Base-by-base conservation (phyloP, 2,329 filamentous ascomycete species). In the Pseudogymnoascus sp. region DNA sequence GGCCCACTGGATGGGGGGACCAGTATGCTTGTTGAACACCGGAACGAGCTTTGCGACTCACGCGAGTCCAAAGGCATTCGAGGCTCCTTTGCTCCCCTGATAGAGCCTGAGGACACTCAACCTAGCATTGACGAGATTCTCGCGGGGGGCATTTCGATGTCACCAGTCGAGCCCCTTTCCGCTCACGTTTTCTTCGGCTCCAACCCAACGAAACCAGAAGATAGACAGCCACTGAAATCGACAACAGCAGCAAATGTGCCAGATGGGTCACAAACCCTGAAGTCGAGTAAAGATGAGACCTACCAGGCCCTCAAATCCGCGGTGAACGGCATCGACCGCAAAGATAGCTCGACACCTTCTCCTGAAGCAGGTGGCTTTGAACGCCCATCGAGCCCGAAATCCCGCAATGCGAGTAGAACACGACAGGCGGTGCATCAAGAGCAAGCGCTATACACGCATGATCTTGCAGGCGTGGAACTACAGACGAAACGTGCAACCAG, bases 351-450 rank as follows among this genome's bases (percentile, higher is more conserved):
- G 5, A 18, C 45, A n/a, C 61, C 37, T 7, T 29, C 40, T 5
- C 42, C 29, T 21, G 60, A 42, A 18, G 36, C 31, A 6, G 11
- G 18, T 39, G 34, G 14, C 5, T 34, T 57, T 45, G 14, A 63
- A n/a, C 23, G 63, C 29, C 60, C 63, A 29, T 40, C 26, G 2
- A 26, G 36, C 34, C 45, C 63, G 3, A 62, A 64, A 31, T 59
- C 63, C 21, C 60, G 40, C 7, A 64, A 45, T 64, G 60, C 60
- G 18, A 63, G 42, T 42, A 45, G 47, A n/a, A 64, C 16, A 12
- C 29, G 61, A 0, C 31, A 64, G 14, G 18, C 21, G 2, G 26
- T 16, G 5, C n/a, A 47, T 18, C 42, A 64, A 12, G 45, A 57
- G 31, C 29, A 23, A 34, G 42, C 23, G 12, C 21, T 63, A 26